Evolutionary conservation across 2,329 filamentous ascomycete genomes (phyloP).

Genomic region (Xylariaceae sp.): DNA sequence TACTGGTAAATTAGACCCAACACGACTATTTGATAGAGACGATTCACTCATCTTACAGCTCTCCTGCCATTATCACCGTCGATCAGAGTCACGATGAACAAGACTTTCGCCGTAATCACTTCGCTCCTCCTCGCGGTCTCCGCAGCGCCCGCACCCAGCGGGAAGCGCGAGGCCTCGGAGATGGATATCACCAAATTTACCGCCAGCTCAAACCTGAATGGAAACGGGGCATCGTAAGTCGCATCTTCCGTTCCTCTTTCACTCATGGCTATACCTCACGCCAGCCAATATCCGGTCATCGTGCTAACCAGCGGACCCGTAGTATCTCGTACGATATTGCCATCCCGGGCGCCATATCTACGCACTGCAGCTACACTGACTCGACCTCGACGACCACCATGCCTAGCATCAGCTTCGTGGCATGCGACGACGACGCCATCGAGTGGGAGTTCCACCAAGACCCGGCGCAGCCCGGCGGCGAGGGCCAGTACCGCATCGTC

Average conservation of each 20-base stretch:
- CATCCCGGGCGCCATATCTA: conserved; percentile 8
- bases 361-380: conserved; percentile 19
- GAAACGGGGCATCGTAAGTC: conserved; percentile 19
- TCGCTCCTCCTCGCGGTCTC: conserved; percentile 17
- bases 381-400: conserved; percentile 12
- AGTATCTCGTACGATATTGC: conserved; percentile 19
- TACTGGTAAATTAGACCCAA: too few species aligned
- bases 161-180: conserved; percentile 10
- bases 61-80: too few species aligned
- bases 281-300: too few species aligned
- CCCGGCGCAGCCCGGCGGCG: conserved; percentile 16
- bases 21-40: too few species aligned
- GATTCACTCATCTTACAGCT: too few species aligned
- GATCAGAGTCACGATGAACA: conserved; percentile 12
- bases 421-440: conserved; percentile 17
- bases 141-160: conserved; percentile 9
- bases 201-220: conserved; percentile 13
- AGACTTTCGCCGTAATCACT: conserved; percentile 13
- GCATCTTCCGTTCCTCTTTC: not conserved
- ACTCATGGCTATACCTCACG: too few species aligned
- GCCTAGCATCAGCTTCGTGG: conserved; percentile 11
- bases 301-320: too few species aligned
- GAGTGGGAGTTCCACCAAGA: conserved; percentile 24
- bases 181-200: conserved; percentile 17
- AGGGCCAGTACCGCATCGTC: conserved; percentile 21